Base-by-base conservation (phyloP, 2,329 filamentous ascomycete species). In the Hypoxylon sp. region DNA sequence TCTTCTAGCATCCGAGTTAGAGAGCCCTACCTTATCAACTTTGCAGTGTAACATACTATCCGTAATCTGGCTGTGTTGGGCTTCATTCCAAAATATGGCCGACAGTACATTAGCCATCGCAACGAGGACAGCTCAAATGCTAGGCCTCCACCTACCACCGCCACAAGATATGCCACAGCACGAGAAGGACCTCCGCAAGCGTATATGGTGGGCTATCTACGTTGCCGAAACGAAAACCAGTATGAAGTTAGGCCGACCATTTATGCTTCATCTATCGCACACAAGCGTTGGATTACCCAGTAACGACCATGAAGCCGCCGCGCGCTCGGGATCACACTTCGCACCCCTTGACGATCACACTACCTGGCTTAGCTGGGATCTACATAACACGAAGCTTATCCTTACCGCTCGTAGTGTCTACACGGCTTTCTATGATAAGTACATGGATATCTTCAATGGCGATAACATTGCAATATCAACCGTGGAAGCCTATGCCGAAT, bases 121-220 rank as follows among this genome's bases (percentile, higher is more conserved):
- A 0, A 76, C 84, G 1, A 79, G 84, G 5, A 81, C 79, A 2
- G 84, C 83, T 1, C 78, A 84, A 49, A 81, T 83, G 22, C 73
- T 86, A 0, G 84, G 85, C 0, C 76, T 86, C 1, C 84, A 86
- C 71, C 70, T 82, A 0, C 82, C 85, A 20, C 83, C 84, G 55
- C 72, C 79, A 20, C 84, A 86, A 70, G 73, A 85, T 60, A 57
- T 69, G 55, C 51, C 62, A 7, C 58, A 25, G 10, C 58, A 50
- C 2, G 62, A 68, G 56, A 68, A 50, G n/a, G 66, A 71, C 20
- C 44, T 71, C 33, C 82, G 85, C 3, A 85, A 82, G 68, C 78
- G 85, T 0, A 62, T 87, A 11, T 88, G 86, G 86, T 87, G 85
- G 85, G 76, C 77, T 0, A 73, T 88, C 0, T 86, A 82, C 71